Conservation (phyloP, 352 stramenopile genomes). For the Globisporangium abappressorium region DNA sequence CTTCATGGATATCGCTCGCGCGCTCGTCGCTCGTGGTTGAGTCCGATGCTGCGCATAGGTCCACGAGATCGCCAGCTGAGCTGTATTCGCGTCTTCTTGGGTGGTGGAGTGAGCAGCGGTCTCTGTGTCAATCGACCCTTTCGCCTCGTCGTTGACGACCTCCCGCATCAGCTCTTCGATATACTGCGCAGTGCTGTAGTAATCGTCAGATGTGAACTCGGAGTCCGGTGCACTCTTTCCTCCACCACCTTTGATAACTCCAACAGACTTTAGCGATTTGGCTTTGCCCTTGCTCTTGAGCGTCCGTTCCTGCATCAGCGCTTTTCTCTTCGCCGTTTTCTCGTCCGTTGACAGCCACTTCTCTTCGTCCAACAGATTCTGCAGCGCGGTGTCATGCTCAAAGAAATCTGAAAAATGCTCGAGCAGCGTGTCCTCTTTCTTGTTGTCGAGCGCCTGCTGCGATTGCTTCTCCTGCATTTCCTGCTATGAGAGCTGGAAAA, state of each 20-base stretch:
- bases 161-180: conserved; percentile 50
- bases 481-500: conserved; percentile 27
- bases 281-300: neutral
- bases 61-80: conserved; percentile 33
- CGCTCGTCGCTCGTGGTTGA: conserved; percentile 11
- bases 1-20: conserved; percentile 9
- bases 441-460: conserved; percentile 15
- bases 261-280: neutral
- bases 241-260: too few species aligned
- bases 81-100: conserved; percentile 10
- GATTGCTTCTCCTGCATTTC: conserved; percentile 20
- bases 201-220: conserved; percentile 41
- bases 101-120: neutral
- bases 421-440: conserved; percentile 31
- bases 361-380: conserved; percentile 48
- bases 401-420: conserved; percentile 45
- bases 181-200: conserved; percentile 42
- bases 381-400: conserved; percentile 32
- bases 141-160: conserved; percentile 17
- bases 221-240: neutral
- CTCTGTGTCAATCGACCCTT: conserved; percentile 5
- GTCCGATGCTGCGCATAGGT: conserved; percentile 9
- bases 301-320: conserved; percentile 22
- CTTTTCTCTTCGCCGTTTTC: conserved; percentile 19
- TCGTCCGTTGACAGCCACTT: conserved; percentile 38